Evolutionary conservation across 805 yeast genomes (phyloP).

Genomic region (Starmera quercuum): DNA sequence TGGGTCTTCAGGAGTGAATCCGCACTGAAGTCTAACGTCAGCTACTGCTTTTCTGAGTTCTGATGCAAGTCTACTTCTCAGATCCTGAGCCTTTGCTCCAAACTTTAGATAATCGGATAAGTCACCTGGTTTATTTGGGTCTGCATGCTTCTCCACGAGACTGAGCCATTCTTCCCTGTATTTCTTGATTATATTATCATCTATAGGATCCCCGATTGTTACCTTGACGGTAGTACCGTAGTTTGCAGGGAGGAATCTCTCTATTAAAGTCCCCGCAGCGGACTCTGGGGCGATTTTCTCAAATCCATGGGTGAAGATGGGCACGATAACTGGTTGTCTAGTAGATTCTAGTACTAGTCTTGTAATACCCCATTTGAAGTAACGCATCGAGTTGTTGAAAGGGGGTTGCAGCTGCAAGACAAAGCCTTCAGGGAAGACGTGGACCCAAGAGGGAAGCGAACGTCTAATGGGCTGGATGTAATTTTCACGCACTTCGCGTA

Average conservation of each 20-base stretch:
- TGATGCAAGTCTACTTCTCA: constrained; percentile 66
- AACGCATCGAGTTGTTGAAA: constrained; percentile 79
- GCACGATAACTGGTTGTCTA: constrained; percentile 77
- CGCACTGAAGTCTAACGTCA: constrained; percentile 30
- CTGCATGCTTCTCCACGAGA: constrained; percentile 47
- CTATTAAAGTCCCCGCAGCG: constrained; percentile 44
- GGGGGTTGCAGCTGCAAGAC: constrained; percentile 83
- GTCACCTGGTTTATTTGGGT: constrained; percentile 44
- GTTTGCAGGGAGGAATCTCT: constrained; percentile 53
- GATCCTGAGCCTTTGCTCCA: constrained; percentile 56
- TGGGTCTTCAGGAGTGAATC: constrained; percentile 56
- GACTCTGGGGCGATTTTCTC: constrained; percentile 81
- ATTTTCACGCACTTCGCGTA: constrained; percentile 13
- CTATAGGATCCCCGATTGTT: constrained; percentile 63
- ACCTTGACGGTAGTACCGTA: constrained; percentile 63
- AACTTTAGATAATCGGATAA: constrained; percentile 51
- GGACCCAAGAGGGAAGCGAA: constrained; percentile 78
- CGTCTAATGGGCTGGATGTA: constrained; percentile 52
- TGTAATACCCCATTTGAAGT: constrained; percentile 93
- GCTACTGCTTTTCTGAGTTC: constrained; percentile 58
- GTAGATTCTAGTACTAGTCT: constrained; percentile 78
- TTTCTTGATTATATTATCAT: constrained; percentile 46
- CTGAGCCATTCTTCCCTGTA: constrained; percentile 68
- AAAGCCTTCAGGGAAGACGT: constrained; percentile 90
- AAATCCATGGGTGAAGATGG: constrained; percentile 80